These are phyloP conservation scores for Hanseniaspora hatyaiensis DNA, from an alignment of 805 yeast species.

Conservation along the genomic window DNA sequence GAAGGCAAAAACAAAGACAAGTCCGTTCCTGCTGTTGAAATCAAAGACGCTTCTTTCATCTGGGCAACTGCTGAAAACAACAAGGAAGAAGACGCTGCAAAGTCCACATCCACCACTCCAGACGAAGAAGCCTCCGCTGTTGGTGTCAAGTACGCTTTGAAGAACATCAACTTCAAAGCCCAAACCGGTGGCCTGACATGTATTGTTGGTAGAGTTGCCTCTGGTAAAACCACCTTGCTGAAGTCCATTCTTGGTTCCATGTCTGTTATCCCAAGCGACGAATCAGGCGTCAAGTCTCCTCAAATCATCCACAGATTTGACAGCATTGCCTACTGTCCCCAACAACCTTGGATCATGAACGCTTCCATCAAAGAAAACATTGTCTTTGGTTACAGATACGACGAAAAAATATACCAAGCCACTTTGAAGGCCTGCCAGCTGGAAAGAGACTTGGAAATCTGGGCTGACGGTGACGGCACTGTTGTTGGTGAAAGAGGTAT, in stretches of 20 bases:
- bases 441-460: conserved; percentile 35
- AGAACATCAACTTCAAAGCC: conserved; percentile 39
- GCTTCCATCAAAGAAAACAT: conserved; percentile 41
- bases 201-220: conserved; percentile 55
- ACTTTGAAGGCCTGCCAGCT: conserved; percentile 42
- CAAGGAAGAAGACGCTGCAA: conserved; percentile 1
- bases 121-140: conserved; percentile 33
- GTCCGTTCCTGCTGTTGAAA: conserved; percentile 30
- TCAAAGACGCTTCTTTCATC: conserved; percentile 42
- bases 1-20: conserved; percentile 21
- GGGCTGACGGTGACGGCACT: conserved; percentile 45
- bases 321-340: conserved; percentile 49
- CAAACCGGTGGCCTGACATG: conserved; percentile 45
- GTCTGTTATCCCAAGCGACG: conserved; percentile 24
- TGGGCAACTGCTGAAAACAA: conserved; percentile 32
- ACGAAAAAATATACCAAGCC: conserved; percentile 32
- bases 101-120: background rate
- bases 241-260: conserved; percentile 46
- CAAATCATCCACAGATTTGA: conserved; percentile 24
- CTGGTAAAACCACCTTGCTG: conserved; percentile 53
- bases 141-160: conserved; percentile 41
- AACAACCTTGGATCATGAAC: conserved; percentile 45
- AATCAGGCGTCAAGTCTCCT: conserved; percentile 19
- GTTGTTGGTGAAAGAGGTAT: conserved; percentile 52
- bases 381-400: conserved; percentile 39